Evolutionary conservation across 2,329 filamentous ascomycete species (phyloP), one percentile per base, ranked within the genome.

Genomic region (Apiospora marii): DNA sequence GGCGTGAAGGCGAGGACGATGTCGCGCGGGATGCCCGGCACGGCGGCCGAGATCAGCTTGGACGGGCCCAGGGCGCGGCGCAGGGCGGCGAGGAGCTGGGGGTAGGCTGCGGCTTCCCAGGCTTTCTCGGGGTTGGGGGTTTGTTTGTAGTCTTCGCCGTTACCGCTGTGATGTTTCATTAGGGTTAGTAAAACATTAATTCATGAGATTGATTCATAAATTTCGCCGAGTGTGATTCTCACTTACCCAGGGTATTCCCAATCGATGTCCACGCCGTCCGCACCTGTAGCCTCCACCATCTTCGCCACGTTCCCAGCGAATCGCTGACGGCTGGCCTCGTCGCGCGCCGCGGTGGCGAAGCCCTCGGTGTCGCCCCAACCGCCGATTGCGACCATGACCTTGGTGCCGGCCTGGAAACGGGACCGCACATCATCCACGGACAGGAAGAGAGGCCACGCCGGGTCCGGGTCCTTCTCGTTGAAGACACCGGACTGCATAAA

Each of bases 191-290:
- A 41, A 41, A 41, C 37, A 10, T 61, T 22, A 5, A 27, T 10
- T 1, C 2, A 58, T 6, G 12, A 27, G 16, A 10, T 1, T 10
- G 37, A 14, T 24, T 68, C 37, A 10, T 10, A 41, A 41, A 10
- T 10, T 2, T 41, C 37, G 37, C 7, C 37, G 37, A 10, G 37
- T 41, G 5, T 10, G 1, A 1, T 41, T 6, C 37, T 16, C 30
- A 71, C 77, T 74, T 74, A 79, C 77, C 76, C 77, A 4, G 80
- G 80, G 73, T 81, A 90, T 74, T 89, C 92, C 91, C 92, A 93
- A 77, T 94, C 92, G 58, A 94, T 85, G 74, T 94, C 92, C 77
- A 87, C 80, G 76, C 91, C 91, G 77, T 93, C 91, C 53, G 89
- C 90, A 0, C 88, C 89, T 19, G 87, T 86, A 3, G 81, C 82